Base-by-base conservation (phyloP, 192 early-diverging fungal genomes). In the Coemansia sp. region DNA sequence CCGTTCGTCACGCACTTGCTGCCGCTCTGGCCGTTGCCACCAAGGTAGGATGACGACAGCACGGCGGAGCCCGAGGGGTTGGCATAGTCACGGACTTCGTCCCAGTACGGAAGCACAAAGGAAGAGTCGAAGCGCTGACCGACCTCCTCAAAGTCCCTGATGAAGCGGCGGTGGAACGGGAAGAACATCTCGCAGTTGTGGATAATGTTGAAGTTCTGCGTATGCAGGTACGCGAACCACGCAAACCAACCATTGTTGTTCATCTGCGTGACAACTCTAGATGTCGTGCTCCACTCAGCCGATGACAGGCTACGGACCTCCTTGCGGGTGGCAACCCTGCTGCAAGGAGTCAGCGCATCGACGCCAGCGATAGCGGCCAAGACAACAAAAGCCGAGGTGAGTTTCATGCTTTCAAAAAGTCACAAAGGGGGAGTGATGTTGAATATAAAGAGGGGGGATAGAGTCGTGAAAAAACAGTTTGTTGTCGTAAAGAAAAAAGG, bases 91-190 rank as follows among this genome's bases (percentile, higher is more conserved):
- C 76, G 69, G 49, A 74, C 48, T 65, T 63, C 73, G 35, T 84
- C 83, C 83, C 83, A 84, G 71, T 84, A 84, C 30, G 83, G 83
- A 15, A 82, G 51, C 34, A 42, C 72, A 66, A 84, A 75, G 12
- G 23, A 37, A 13, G 67, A 39, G 66, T 72, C 57, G 46, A 75
- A 67, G 34, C 29, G 45, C 43, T 72, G 77, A 1, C 81, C 74
- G 12, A 66, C 69, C 4, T 26, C 39, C 68, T 89, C 86, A 71
- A 84, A 87, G 34, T 74, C 74, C 29, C 56, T 58, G 31, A 82
- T 25, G 57, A 76, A 79, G 58, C 75, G 72, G 35, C 83, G 78
- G 66, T 84, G 83, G 58, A 64, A 81, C 16, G 83, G 83, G 61
- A 84, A 68, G 72, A 84, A 82, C 25, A 73, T 29, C 62, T 77